Conservation (phyloP, 805 yeast species). For the Kodamaea nitidulidarum region DNA sequence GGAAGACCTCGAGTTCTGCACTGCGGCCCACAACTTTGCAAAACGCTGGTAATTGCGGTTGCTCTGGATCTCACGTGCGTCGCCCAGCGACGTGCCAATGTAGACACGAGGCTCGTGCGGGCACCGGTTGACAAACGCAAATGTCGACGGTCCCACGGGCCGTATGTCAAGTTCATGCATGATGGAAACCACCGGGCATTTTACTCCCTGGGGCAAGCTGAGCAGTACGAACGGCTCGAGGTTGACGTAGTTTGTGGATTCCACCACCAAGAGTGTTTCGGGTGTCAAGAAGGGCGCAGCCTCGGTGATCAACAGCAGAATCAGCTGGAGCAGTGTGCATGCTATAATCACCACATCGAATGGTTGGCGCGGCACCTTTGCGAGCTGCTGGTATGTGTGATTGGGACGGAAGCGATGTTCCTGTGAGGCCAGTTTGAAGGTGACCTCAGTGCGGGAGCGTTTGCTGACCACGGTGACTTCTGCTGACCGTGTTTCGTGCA, state of each 20-base stretch:
- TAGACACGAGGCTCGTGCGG: constrained; percentile 43
- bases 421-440: constrained; percentile 8
- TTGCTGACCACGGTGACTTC: constrained; percentile 38
- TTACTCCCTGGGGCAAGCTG: constrained; percentile 30
- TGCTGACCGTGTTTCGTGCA: constrained; percentile 41
- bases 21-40: constrained; percentile 29
- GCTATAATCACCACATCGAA: constrained; percentile 34
- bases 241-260: constrained; percentile 68
- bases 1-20: constrained; percentile 12
- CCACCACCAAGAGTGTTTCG: constrained; percentile 56
- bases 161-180: constrained; percentile 62
- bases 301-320: constrained; percentile 26
- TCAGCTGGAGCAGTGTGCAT: constrained; percentile 36
- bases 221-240: constrained; percentile 64
- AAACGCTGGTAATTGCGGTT: constrained; percentile 17
- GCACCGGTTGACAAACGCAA: constrained; percentile 29
- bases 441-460: constrained; percentile 17
- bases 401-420: constrained; percentile 16
- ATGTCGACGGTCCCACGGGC: constrained; percentile 20
- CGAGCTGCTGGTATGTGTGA: constrained; percentile 11
- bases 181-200: constrained; percentile 40
- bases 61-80: constrained; percentile 12
- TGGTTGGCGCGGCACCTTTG: constrained; percentile 12
- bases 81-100: constrained; percentile 30
- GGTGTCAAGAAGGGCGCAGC: constrained; percentile 23